phyloP scores from a whole-genome alignment of 73 alveolate genomes.

The Uronychia setigera region DNA sequence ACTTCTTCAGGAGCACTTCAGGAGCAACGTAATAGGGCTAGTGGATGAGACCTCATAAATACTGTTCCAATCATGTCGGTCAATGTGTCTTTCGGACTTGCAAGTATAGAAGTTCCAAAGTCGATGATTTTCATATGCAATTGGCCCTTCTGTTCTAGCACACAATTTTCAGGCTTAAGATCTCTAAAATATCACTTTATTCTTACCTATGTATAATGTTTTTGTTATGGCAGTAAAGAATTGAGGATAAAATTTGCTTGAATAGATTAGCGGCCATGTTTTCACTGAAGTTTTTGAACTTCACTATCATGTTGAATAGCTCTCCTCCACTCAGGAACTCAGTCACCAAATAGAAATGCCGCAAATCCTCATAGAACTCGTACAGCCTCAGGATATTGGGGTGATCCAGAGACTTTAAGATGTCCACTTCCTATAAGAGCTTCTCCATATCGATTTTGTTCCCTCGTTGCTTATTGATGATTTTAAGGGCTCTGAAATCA shows the following conservation, averaged over 20 bases:
- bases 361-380: slow-evolving; percentile 78
- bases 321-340: slow-evolving; percentile 85
- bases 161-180: slow-evolving; percentile 67
- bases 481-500: slow-evolving; percentile 42
- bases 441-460: slow-evolving; percentile 23
- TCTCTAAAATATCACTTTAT: slow-evolving; percentile 21
- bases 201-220: slow-evolving; percentile 42
- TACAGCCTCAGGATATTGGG: slow-evolving; percentile 78
- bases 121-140: slow-evolving; percentile 58
- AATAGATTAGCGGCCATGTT: slow-evolving; percentile 69
- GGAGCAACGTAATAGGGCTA: slow-evolving; percentile 78
- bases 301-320: slow-evolving; percentile 67
- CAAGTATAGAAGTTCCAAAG: slow-evolving; percentile 53
- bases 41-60: slow-evolving; percentile 2
- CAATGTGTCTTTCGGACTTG: slow-evolving; percentile 14
- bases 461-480: slow-evolving; percentile 29
- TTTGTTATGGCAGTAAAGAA: slow-evolving; percentile 53
- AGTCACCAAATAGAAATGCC: slow-evolving; percentile 63
- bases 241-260: slow-evolving; percentile 66
- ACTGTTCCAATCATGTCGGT: slow-evolving; percentile 65
- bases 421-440: slow-evolving; percentile 53
- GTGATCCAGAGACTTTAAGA: slow-evolving; percentile 52
- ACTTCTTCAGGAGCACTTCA: slow-evolving; percentile 64
- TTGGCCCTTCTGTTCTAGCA: slow-evolving; percentile 35
- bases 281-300: slow-evolving; percentile 60